phyloP scores from a whole-genome alignment of 768 basidiomycete genomes.

The Termitomyces sp. region DNA sequence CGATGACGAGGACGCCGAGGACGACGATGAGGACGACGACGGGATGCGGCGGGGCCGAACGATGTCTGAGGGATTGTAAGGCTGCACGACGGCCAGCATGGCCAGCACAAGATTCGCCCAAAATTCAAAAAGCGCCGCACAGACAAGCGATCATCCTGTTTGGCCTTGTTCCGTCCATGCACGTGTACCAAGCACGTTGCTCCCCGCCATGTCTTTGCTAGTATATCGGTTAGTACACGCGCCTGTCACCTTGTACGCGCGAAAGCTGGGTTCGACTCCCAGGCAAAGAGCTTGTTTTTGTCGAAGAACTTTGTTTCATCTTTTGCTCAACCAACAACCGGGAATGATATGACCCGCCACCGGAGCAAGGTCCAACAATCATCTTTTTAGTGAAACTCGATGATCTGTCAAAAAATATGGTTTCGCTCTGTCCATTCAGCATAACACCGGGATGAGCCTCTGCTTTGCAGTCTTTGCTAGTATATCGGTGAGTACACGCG shows the following conservation, averaged over 20 bases:
- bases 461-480: no score
- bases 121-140: no score
- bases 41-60: not conserved
- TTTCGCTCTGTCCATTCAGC: no score
- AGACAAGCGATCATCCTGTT: not conserved
- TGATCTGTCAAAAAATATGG: no score
- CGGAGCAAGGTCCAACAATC: no score
- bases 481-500: no score
- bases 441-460: no score
- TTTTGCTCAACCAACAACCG: no score
- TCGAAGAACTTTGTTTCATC: no score
- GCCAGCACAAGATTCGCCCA: not conserved
- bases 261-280: not conserved
- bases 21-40: slow-evolving; percentile 4
- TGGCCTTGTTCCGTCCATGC: not conserved
- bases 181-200: not conserved
- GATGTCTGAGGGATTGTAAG: slow-evolving; percentile 10
- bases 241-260: not conserved
- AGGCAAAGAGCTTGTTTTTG: not conserved
- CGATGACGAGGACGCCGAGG: slow-evolving; percentile 4
- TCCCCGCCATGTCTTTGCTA: not conserved
- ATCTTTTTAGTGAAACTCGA: no score
- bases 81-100: slow-evolving; percentile 14
- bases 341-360: no score
- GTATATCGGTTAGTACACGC: not conserved